Evolutionary conservation across 305 asterid species (phyloP), one percentile per base, ranked within the genome.

Genomic region (Stenogyne calaminthoides): DNA sequence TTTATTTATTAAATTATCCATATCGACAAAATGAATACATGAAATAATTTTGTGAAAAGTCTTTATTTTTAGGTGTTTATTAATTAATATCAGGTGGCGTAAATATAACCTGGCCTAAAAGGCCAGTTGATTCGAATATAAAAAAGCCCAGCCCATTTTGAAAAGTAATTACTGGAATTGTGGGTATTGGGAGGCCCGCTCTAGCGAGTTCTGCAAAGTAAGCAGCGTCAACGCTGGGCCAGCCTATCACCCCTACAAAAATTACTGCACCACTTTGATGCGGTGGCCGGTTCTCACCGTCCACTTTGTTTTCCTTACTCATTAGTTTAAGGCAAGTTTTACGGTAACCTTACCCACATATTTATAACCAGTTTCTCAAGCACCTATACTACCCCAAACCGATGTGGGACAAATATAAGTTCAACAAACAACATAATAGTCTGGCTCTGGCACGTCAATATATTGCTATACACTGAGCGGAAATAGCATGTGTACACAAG

Each of bases 251-350:
- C 97, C 99, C 97, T 90, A 89, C 98, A 91, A 54, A 94, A 90
- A 90, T 90, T 85, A 78, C 3, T 85, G 93, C 98, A 87, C 90
- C 79, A 80, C 64, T 6, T 2, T 77, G 77, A 78, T 89, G 96
- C 92, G 29, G 96, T 92, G 89, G 78, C 51, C 92, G 78, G 89
- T 67, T 92, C 99, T 94, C 97, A 88, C 96, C 95, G 84, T 8
- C 81, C 95, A 86, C 99, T 87, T 94, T 91, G 96, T 93, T 93
- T 93, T 91, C 98, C 98, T 91, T 93, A 87, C 98, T 93, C 98
- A 91, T 93, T 91, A 94, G 99, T 94, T 94, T 94, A 91, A 90
- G 97, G 99, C 97, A 83, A 77, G 15, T 76, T 32, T 0, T 0
- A 1, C 0, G 0, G 0, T 0, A 0, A 0, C 12, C 11, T 4